These are phyloP conservation scores for Eleusine coracana DNA, from an alignment of 176 grass and related monocot genomes.

Conservation along the genomic window DNA sequence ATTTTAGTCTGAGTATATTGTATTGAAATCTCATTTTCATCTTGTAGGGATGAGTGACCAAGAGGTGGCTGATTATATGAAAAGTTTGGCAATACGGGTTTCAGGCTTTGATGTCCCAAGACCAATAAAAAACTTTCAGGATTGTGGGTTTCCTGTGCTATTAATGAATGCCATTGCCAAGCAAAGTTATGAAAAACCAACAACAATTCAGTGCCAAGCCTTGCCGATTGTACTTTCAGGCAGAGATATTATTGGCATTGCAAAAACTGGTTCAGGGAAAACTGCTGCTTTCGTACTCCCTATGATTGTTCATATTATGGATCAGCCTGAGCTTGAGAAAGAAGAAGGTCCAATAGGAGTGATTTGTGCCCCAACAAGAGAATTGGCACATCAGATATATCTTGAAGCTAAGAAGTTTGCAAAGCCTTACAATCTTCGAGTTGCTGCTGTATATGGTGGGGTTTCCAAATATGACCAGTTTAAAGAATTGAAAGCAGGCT, in stretches of 20 bases:
- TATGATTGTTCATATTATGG: conserved; percentile 99
- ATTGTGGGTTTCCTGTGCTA: conserved; percentile 77
- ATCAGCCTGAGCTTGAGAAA: conserved; percentile 96
- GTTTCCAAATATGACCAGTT: conserved; percentile 96
- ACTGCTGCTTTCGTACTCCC: conserved; percentile 97
- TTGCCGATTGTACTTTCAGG: conserved; percentile 90
- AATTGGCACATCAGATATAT: conserved; percentile 98
- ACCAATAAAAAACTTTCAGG: conserved; percentile 81
- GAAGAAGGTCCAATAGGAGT: conserved; percentile 97
- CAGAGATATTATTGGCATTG: conserved; percentile 98
- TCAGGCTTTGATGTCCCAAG: conserved; percentile 92
- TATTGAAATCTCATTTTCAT: conserved; percentile 22
- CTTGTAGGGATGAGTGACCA: conserved; percentile 81
- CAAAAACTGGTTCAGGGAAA: conserved; percentile 99
- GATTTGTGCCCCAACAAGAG: conserved; percentile 96
- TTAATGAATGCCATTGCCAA: conserved; percentile 93
- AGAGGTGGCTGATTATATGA: conserved; percentile 83
- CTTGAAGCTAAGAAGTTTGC: conserved; percentile 97
- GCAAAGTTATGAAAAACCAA: conserved; percentile 95
- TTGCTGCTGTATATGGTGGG: conserved; percentile 94
- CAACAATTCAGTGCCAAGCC: conserved; percentile 95
- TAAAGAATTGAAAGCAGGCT: conserved; percentile 96
- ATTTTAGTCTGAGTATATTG: conserved; percentile 36
- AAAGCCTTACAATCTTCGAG: conserved; percentile 90
- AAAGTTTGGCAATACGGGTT: conserved; percentile 84